Base-by-base conservation (phyloP, 805 yeast genomes). In the Suhomyces sp. region DNA sequence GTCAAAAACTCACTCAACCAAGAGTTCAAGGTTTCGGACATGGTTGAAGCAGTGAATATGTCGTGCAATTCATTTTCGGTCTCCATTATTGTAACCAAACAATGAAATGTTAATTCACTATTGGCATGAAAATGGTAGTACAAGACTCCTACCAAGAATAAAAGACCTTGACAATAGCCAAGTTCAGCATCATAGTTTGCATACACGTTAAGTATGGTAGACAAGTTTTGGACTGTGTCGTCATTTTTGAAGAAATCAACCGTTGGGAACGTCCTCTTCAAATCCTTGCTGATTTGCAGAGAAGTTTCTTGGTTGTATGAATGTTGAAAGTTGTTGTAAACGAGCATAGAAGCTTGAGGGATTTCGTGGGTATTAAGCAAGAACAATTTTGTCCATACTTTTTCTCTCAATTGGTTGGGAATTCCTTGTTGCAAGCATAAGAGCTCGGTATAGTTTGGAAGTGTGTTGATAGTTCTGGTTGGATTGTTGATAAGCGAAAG, bases 151-250 rank as follows among this genome's bases (percentile, higher is more conserved):
- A 83, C 87, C 45, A 84, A 68, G 59, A 85, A 85, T 24, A 85
- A 77, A 17, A 85, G 68, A 6, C 89, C 89, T 64, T 84, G 89
- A 63, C 89, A 84, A 61, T 84, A 84, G 9, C 89, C 89, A 58
- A 84, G 79, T 58, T 84, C 86, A 49, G 77, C 76, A 66, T 84
- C 88, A 61, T 82, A 84, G 57, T 83, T 80, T 47, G 85, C 82
- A 59, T 80, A 84, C 1, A 86, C 88, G 52, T 84, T 81, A 54
- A 84, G 70, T 29, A 84, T 78, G 26, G 78, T 77, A 38, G 82
- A 83, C 52, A 84, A 76, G 56, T 73, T 71, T 8, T 61, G 55
- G 50, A 80, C 74, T 22, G 83, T 81, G 17, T 70, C 68, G 15
- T 64, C 69, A 31, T 72, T 65, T 44, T 72, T 68, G 66, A 85